These are phyloP conservation scores for Vigna mungo DNA, from an alignment of 306 rosid genomes.

Conservation along the genomic window DNA sequence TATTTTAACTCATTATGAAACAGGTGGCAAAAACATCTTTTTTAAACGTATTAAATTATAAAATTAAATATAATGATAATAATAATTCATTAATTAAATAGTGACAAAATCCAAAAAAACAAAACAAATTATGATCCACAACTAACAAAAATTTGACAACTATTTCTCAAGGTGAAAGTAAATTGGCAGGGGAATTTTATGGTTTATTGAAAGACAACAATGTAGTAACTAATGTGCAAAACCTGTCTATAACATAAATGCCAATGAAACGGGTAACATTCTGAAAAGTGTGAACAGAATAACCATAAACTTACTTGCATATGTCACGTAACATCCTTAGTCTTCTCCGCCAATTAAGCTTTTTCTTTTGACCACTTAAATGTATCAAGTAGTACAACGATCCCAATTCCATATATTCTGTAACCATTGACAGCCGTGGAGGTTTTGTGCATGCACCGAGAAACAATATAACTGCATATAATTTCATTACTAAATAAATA, in stretches of 20 bases:
- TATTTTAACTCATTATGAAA: not conserved
- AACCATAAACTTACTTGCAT: slow-evolving; percentile 69
- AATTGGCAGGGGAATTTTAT: slow-evolving; percentile 16
- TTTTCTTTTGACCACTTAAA: slow-evolving; percentile 92
- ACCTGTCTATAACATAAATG: slow-evolving; percentile 32
- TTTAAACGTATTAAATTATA: not conserved
- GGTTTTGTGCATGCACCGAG: slow-evolving; percentile 99
- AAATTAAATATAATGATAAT: not conserved
- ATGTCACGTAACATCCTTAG: slow-evolving; percentile 93
- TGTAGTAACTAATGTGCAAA: slow-evolving; percentile 18
- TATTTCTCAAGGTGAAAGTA: slow-evolving; percentile 11
- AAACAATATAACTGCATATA: slow-evolving; percentile 91
- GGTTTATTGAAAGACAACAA: slow-evolving; percentile 18
- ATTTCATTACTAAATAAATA: slow-evolving; percentile 44
- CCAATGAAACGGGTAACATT: slow-evolving; percentile 31
- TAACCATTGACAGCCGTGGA: slow-evolving; percentile 95
- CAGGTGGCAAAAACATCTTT: not conserved
- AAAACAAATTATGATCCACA: not conserved
- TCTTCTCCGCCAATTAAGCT: slow-evolving; percentile 88
- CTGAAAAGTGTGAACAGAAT: slow-evolving; percentile 23
- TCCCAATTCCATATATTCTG: slow-evolving; percentile 98
- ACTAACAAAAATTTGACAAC: not conserved
- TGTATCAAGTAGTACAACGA: slow-evolving; percentile 92
- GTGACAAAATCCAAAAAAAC: not conserved
- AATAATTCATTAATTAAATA: not conserved